Evolutionary conservation across 208 protist genomes (phyloP).

Genomic region (Wallacemonas sp.): DNA sequence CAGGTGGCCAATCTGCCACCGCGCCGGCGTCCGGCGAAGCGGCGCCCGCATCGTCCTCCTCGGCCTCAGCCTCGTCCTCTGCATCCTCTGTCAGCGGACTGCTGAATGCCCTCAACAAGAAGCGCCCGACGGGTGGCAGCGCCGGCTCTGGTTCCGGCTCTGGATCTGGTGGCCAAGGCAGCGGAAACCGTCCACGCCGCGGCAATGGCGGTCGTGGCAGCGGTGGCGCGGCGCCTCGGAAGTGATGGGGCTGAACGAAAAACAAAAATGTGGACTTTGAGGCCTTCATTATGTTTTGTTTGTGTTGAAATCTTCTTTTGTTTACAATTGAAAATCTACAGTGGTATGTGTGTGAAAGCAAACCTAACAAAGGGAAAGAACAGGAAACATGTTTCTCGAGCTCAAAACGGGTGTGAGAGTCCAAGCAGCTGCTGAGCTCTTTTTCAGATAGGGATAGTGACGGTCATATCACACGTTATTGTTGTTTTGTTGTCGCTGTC

Average conservation of each 20-base stretch:
- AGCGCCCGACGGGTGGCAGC: constrained; percentile 1
- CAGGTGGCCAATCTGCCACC: neutral
- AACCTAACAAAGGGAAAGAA: too few species aligned
- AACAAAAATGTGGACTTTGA: neutral
- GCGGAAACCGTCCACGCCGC: neutral
- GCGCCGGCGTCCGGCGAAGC: neutral
- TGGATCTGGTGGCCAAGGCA: neutral
- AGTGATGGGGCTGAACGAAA: neutral
- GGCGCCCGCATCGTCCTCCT: neutral
- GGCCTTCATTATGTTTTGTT: neutral
- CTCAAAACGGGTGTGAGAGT: too few species aligned
- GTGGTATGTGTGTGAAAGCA: too few species aligned
- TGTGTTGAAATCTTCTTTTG: neutral
- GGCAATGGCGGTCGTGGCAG: neutral
- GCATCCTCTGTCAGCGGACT: constrained; percentile 7
- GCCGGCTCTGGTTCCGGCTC: neutral
- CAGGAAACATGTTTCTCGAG: too few species aligned
- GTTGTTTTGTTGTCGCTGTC: neutral
- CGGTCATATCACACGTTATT: neutral
- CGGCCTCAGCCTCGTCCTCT: neutral
- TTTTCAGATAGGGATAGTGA: too few species aligned
- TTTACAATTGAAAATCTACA: too few species aligned
- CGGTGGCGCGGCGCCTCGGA: neutral
- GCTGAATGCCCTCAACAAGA: constrained; percentile 15
- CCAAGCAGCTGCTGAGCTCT: too few species aligned